Base-by-base conservation (phyloP, 2,329 filamentous ascomycete species). In the Sporothrix dimorphospora region DNA sequence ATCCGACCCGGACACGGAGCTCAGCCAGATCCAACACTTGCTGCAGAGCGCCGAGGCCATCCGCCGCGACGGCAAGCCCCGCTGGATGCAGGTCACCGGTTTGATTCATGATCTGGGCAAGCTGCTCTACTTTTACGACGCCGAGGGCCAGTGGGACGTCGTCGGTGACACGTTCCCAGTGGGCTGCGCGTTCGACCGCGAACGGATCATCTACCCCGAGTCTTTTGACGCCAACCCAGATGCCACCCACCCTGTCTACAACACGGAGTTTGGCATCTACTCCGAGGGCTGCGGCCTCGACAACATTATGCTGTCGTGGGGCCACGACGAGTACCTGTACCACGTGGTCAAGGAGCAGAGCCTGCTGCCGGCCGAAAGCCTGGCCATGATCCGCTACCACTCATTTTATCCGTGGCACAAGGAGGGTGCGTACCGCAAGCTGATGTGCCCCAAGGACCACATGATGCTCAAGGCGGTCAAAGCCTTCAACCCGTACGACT, bases 371-470 rank as follows among this genome's bases (percentile, higher is more conserved):
- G 86, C 87, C 63, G 94, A 97, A 86, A 92, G 91, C 0, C 86
- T 97, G 12, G 94, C 94, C 73, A 97, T 97, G 93, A 96, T 97
- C 80, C 86, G 94, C 71, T 97, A 97, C 82, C 94, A 97, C 83
- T 93, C 90, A 6, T 97, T 97, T 83, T 97, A 97, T 82, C 91
- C 94, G 19, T 97, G 94, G 94, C 94, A 97, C 82, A 89, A 86
- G 74, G 90, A 91, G 80, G 91, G 91, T 71, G 94, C 92, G 7
- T 97, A 97, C 82, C 81, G 82, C 73, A 89, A 93, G 81, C 87
- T 97, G 81, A 97, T 97, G 94, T 87, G 91, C 80, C 89, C 91
- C 73, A 91, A 94, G 79, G 94, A 97, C 77, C 83, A 91, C 80
- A 86, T 87, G 77, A 94, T 97, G 90, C 83, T 97, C 77, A 88